These are phyloP conservation scores for Stellera chamaejasme DNA, from an alignment of 345 rosid genomes.

Conservation along the genomic window DNA sequence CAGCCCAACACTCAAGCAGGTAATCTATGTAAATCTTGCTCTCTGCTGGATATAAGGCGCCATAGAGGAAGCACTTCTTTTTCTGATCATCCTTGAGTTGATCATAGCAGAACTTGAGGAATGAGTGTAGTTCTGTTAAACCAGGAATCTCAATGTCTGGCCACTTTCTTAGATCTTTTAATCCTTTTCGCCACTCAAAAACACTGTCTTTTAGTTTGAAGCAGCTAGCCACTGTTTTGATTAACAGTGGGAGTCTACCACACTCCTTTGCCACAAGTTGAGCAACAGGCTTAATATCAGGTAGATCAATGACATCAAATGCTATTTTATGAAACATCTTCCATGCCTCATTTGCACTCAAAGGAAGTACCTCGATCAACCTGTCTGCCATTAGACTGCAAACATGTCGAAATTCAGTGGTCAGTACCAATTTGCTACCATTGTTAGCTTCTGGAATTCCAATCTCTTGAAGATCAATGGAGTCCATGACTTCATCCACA, in stretches of 20 bases:
- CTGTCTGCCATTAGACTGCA: slow-evolving; percentile 17
- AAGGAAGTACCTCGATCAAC: slow-evolving; percentile 9
- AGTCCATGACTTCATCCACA: slow-evolving; percentile 22
- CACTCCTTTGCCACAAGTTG: slow-evolving; percentile 12
- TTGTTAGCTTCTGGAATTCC: slow-evolving; percentile 14
- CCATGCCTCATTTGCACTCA: slow-evolving; percentile 16
- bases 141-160: slow-evolving; percentile 10
- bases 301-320: slow-evolving; percentile 8
- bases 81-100: slow-evolving; percentile 12
- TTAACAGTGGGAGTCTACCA: slow-evolving; percentile 12
- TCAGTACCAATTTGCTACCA: slow-evolving; percentile 24
- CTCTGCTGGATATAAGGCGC: slow-evolving; percentile 15
- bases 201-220: slow-evolving; percentile 13
- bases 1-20: slow-evolving; percentile 17
- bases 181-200: slow-evolving; percentile 7
- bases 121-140: slow-evolving; percentile 7
- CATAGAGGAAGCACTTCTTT: slow-evolving; percentile 17
- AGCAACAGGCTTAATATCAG: slow-evolving; percentile 11
- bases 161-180: slow-evolving; percentile 12
- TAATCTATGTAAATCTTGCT: slow-evolving; percentile 11
- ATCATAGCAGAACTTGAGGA: slow-evolving; percentile 18
- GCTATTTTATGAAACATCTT: slow-evolving; percentile 22
- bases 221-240: slow-evolving; percentile 10
- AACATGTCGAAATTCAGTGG: slow-evolving; percentile 10
- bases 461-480: slow-evolving; percentile 11